These are phyloP conservation scores for Eutypa lata DNA, from an alignment of 2,329 filamentous ascomycete species.

Conservation along the genomic window DNA sequence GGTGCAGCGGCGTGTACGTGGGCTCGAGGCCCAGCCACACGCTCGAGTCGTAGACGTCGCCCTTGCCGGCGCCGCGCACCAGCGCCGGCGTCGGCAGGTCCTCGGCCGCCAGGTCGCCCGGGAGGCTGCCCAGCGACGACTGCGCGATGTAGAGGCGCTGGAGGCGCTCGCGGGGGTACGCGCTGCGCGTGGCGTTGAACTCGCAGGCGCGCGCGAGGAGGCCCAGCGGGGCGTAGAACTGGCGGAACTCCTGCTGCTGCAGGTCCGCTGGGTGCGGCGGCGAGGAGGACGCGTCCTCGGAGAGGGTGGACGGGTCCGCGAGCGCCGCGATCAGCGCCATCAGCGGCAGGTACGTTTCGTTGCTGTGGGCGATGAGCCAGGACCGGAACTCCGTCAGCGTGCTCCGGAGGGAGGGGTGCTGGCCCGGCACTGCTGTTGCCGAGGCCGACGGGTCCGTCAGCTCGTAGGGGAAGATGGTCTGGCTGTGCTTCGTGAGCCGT, in stretches of 20 bases:
- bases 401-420: neutral
- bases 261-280: no score
- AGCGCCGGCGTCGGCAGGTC: conserved; percentile 69
- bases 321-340: neutral
- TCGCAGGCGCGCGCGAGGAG: conserved; percentile 59
- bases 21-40: conserved; percentile 86
- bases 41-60: conserved; percentile 83
- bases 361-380: neutral
- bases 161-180: conserved; percentile 7
- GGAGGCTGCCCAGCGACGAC: conserved; percentile 67
- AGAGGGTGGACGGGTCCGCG: neutral
- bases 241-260: conserved; percentile 40
- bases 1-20: conserved; percentile 86
- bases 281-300: neutral
- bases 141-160: conserved; percentile 81
- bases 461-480: neutral
- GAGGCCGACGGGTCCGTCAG: neutral
- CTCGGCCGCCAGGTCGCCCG: conserved; percentile 32
- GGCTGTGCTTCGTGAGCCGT: neutral
- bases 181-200: conserved; percentile 37
- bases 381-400: neutral
- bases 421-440: neutral
- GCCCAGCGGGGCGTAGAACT: conserved; percentile 58
- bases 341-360: neutral
- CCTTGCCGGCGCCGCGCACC: conserved; percentile 62